Evolutionary conservation across 2,329 filamentous ascomycete genomes (phyloP), one percentile per base, ranked within the genome.

Genomic region (Penicillium verrucosum): DNA sequence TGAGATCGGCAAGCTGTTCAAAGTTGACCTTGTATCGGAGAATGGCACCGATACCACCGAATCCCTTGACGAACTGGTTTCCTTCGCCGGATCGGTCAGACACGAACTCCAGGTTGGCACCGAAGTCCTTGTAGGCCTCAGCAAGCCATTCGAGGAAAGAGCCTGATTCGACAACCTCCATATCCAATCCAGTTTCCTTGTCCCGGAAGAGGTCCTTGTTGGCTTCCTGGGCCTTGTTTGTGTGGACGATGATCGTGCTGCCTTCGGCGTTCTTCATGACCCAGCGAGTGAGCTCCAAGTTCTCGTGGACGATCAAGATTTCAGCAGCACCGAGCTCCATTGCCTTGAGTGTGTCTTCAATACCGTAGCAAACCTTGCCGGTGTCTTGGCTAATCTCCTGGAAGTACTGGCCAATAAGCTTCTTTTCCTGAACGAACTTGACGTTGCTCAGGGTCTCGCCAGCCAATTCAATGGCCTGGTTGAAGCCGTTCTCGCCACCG

Each of bases 391-490:
- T 96, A 71, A 99, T 97, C 78, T 99, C 93, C 75, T 99, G 92
- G 70, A 99, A 99, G 82, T 99, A 99, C 74, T 90, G 92, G 75
- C 93, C 93, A 72, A 99, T 99, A 62, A 99, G 86, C 82, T 97
- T 99, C 89, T 99, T 99, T 84, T 99, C 94, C 79, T 99, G 94
- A 75, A 99, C 97, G 77, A 99, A 99, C 80, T 99, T 99, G 84
- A 99, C 94, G 74, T 97, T 99, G 78, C 92, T 90, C 46, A 99
- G 85, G 8, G 94, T 99, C 82, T 99, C 95, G 8, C 92, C 85
- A 27, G 94, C 89, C 69, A 99, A 78, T 74, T 99, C 94, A 63
- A 99, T 99, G 59, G 94, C 94, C 80, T 99, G 95, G 81, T 99
- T 99, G 85, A 99, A 99, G 45, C 94, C 94, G 81, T 97, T 97